Evolutionary conservation across 2,329 filamentous ascomycete genomes (phyloP), one percentile per base, ranked within the genome.

Genomic region (Daldinia sp.): DNA sequence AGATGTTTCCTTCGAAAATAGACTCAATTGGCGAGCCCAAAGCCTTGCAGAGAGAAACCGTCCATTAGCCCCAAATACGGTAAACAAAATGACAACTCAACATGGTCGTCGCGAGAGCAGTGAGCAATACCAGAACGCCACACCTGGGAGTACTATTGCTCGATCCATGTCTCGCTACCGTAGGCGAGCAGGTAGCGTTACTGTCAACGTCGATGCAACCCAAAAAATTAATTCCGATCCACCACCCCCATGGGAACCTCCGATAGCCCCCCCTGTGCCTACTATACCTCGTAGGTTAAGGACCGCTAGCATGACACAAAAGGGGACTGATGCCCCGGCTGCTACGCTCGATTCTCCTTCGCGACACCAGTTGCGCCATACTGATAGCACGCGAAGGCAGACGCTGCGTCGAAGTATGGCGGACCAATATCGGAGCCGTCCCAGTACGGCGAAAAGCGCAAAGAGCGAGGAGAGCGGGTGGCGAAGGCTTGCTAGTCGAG

Each of bases 81-180:
- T 68, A 37, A 68, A 66, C 25, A 53, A 54, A 41, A 63, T 67
- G 61, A 48, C 21, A 15, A 19, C 54, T 41, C 67, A 59, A 66
- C 53, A 48, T 45, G 59, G 57, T 48, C 50, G 56, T 53, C 60
- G 61, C 58, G 61, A 67, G 41, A 60, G 66, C 53, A 69, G 69
- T 34, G 67, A 59, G 11, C 58, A 68, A 49, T 68, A 63, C 27
- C 52, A 66, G 49, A 64, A 48, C 27, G 43, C 66, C 45, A 32
- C 63, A 60, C 61, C 68, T n/a, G 65, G 63, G 25, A 74, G 70
- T 62, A 69, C 70, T 66, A 71, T 75, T 64, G 67, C 73, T 62
- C 69, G 73, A 58, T 74, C 73, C 57, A 75, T 75, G 74, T 76
- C 74, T 70, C 72, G 74, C 64, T 76, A 76, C 67, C 74, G 74